Conservation (phyloP, 768 basidiomycete species). For the Rhodocollybia butyracea region DNA sequence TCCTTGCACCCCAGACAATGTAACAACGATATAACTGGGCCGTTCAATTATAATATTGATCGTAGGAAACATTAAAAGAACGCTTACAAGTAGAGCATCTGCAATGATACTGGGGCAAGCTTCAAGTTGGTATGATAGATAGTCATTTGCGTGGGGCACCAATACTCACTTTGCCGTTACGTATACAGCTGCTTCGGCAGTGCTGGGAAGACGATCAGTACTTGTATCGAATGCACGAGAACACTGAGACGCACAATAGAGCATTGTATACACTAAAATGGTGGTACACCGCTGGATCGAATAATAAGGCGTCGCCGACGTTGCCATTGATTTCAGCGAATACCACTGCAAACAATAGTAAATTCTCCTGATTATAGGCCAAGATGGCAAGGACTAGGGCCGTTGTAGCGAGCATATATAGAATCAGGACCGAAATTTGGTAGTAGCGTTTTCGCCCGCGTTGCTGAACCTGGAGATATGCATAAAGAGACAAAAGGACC, state of each 20-base stretch:
- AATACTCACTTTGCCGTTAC: neutral
- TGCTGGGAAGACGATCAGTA: neutral
- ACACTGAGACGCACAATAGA: neutral
- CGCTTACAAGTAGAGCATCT: neutral
- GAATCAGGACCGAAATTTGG: neutral
- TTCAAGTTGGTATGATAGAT: neutral
- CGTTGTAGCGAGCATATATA: neutral
- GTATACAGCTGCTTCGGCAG: neutral
- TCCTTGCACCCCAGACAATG: neutral
- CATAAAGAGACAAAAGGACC: neutral
- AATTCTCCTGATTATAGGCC: neutral
- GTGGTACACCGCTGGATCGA: neutral
- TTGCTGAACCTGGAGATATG: neutral
- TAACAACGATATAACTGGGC: slow-evolving; percentile 1
- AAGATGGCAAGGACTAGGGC: neutral
- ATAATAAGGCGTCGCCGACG: neutral
- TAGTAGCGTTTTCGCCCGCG: neutral
- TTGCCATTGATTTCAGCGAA: too few species aligned
- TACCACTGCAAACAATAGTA: neutral
- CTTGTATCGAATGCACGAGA: neutral
- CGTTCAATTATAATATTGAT: neutral
- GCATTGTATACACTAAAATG: neutral
- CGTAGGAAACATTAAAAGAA: neutral
- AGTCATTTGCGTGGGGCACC: neutral
- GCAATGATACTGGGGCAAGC: neutral